Conservation (phyloP, 257 asterid genomes). For the Jacaranda copaia region DNA sequence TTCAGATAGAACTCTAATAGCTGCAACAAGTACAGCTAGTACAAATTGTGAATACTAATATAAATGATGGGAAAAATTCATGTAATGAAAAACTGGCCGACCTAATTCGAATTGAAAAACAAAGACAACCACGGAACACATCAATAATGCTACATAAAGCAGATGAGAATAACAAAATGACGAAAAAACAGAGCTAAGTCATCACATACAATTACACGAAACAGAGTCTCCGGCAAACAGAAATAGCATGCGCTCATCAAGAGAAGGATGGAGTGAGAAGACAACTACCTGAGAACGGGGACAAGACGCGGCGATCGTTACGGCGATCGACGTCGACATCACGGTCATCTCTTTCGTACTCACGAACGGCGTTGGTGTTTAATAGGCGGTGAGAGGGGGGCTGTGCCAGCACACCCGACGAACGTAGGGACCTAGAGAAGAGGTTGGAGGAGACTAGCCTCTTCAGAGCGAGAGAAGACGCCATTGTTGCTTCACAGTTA, state of each 20-base stretch:
- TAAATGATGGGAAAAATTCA: no score
- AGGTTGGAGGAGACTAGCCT: constrained; percentile 43
- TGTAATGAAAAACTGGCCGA: no score
- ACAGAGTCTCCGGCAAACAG: background rate
- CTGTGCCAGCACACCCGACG: constrained; percentile 23
- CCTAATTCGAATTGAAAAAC: background rate
- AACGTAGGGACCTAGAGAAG: constrained; percentile 41
- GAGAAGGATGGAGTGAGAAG: background rate
- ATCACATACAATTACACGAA: background rate
- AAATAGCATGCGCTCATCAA: background rate
- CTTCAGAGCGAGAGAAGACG: constrained; percentile 50
- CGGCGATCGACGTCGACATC: constrained; percentile 48
- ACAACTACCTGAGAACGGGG: constrained; percentile 57
- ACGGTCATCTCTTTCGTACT: constrained; percentile 55
- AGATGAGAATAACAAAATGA: background rate
- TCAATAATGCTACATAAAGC: background rate
- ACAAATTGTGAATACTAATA: no score
- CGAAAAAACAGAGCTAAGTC: background rate
- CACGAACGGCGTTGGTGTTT: constrained; percentile 52
- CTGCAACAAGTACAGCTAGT: no score
- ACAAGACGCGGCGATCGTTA: constrained; percentile 49
- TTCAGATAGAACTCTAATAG: no score
- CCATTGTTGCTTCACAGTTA: constrained; percentile 35
- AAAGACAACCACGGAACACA: background rate
- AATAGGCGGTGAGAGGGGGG: constrained; percentile 44